These are phyloP conservation scores for Erysimum pusillum DNA, from an alignment of 441 rosid genomes.

Conservation along the genomic window DNA sequence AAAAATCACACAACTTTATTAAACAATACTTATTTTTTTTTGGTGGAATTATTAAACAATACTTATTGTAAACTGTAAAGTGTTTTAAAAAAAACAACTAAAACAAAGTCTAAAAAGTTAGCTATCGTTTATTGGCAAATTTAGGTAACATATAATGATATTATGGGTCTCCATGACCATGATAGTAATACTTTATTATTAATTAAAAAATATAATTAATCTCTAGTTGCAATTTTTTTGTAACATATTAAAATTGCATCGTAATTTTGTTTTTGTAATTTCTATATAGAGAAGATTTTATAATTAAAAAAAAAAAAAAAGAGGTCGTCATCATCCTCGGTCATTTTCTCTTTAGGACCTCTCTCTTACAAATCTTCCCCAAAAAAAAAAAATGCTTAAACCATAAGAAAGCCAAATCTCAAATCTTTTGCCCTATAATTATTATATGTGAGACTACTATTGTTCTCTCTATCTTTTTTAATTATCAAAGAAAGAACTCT, in stretches of 20 bases:
- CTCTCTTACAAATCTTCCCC: conserved; percentile 6
- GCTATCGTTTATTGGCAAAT: conserved; percentile 16
- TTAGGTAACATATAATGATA: conserved; percentile 27
- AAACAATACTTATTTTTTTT: too few species aligned
- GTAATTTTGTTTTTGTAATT: background rate
- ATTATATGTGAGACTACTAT: conserved; percentile 40
- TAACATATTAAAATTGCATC: background rate
- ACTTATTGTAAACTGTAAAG: too few species aligned
- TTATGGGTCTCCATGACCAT: conserved; percentile 38
- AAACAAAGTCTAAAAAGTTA: background rate
- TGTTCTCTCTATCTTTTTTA: conserved; percentile 17
- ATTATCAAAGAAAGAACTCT: conserved; percentile 39
- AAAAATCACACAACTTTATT: conserved; percentile 2
- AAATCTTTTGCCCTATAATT: conserved; percentile 40
- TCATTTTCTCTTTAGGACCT: conserved; percentile 8
- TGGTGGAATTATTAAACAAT: too few species aligned
- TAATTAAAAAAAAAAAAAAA: too few species aligned
- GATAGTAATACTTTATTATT: conserved; percentile 16
- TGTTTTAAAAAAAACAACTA: background rate
- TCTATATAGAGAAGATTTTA: too few species aligned
- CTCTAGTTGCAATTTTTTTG: background rate
- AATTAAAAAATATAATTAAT: background rate
- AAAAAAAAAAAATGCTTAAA: conserved; percentile 25
- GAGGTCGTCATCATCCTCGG: conserved; percentile 27
- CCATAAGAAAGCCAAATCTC: conserved; percentile 63